Percentiles rank a stretch among this genome's conserved stretches.
phyloP scores from a whole-genome alignment of 75 land plant genomes.

The Cupressus sempervirens region DNA sequence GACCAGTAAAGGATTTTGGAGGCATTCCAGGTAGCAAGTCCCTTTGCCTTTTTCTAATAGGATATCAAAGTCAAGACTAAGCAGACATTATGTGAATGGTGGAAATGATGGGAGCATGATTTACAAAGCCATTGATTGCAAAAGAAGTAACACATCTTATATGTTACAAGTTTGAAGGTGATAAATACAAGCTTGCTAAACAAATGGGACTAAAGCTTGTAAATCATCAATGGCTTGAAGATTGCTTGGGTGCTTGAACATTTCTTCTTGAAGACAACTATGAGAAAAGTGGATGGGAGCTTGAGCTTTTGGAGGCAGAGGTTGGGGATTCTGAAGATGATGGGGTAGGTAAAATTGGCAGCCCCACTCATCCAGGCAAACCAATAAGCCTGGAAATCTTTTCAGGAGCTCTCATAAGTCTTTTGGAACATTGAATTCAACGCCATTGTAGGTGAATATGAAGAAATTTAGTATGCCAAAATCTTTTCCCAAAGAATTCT shows the following conservation, averaged over 20 bases:
- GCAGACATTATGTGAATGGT: no score
- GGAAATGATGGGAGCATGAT: slow-evolving; percentile 67
- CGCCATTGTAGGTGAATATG: neutral
- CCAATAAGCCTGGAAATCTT: neutral
- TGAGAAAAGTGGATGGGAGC: slow-evolving; percentile 73
- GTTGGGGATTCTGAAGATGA: slow-evolving; percentile 79
- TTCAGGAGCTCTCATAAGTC: neutral
- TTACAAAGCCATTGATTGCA: slow-evolving; percentile 81
- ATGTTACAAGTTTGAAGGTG: slow-evolving; percentile 95
- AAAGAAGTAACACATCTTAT: slow-evolving; percentile 80
- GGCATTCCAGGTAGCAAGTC: no score
- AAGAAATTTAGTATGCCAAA: no score
- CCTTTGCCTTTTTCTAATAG: no score
- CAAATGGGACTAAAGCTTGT: slow-evolving; percentile 65
- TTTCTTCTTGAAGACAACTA: no score
- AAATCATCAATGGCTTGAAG: slow-evolving; percentile 86
- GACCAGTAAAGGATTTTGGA: no score
- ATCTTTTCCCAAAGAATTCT: no score
- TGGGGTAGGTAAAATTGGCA: slow-evolving; percentile 1
- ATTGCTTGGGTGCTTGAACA: no score
- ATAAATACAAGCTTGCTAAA: slow-evolving; percentile 78
- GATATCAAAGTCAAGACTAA: no score
- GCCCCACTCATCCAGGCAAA: neutral
- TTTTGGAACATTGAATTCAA: neutral
- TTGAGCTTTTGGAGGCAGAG: slow-evolving; percentile 70